Base-by-base conservation (phyloP, 83 land plant genomes). In the Picea abies region DNA sequence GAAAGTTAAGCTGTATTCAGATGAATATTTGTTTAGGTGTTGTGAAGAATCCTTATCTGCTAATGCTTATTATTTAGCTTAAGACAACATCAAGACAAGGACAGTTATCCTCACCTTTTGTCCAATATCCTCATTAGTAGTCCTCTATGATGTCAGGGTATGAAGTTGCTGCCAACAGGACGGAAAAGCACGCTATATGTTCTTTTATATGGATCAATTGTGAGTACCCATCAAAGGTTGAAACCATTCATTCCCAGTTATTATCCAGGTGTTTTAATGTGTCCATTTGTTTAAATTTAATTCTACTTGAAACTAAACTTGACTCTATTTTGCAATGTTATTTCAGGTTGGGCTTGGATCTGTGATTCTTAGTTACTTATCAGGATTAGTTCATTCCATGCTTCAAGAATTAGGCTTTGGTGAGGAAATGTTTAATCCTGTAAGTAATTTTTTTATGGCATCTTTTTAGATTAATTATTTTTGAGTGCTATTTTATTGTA, bases 151-250 rank as follows among this genome's bases (percentile, higher is more conserved):
- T 52, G 56, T 41, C 86, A 97, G 99, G 98, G 95, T n/a, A 97
- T 95, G 99, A 95, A 90, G 90, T 88, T 97, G 80, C 91, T 95
- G 52, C 99, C 98, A 63, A 94, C 98, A 44, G 99, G 99, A 15
- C 88, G 94, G 64, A 95, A 88, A 89, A 94, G 90, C 81, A 86
- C 98, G 20, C 81, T 95, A 62, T 93, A 89, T 19, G 82, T 95
- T 72, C 49, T 95, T 76, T 26, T 95, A 49, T 95, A 92, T 83
- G 94, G 98, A 61, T 95, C 92, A 60, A 10, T 88, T 86, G 99
- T 97, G 71, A 79, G 98, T 58, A 78, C 56, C 26, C 25, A n/a
- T 37, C 56, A 63, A 65, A 20, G 49, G 35, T 58, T 61, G 41
- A 56, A 26, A n/a, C 10, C 70, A 39, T 80, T 11, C 72, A 25